Base-by-base conservation (phyloP, 2,329 filamentous ascomycete species). In the Boeremia exigua region DNA sequence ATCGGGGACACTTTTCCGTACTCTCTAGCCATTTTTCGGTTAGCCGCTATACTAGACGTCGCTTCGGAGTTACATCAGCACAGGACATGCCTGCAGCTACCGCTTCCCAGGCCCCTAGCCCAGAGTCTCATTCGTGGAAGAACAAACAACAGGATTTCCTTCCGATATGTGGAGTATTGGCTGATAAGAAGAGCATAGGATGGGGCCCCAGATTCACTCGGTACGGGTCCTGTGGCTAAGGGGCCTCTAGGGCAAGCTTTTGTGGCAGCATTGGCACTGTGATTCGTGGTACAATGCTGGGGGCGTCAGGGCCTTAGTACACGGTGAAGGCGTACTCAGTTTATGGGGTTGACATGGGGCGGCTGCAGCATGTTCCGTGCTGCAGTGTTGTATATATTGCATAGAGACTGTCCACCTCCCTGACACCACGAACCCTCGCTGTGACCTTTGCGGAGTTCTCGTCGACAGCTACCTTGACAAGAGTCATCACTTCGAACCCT, bases 241-340 rank as follows among this genome's bases (percentile, higher is more conserved):
- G 56, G 59, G 37, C 52, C 58, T 48, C 46, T 65, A 62, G 55
- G 48, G 55, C 58, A 66, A 64, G 61, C 61, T 63, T 62, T 61
- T 50, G 54, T 44, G 50, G 64, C 56, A 54, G 29, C 40, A 53
- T 60, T 60, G 60, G 58, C 64, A 61, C 37, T 48, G 17, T 70
- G 67, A 72, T 72, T 71, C 65, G 69, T 71, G 69, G 68, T 59
- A 67, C 65, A 62, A 63, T 65, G 34, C 63, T 58, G 37, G 45
- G 34, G 56, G 60, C 51, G 54, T 48, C 48, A 29, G 54, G 43
- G 54, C 55, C 60, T 62, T 56, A 53, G 54, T 47, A 61, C 53
- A 57, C 60, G 60, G 64, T 53, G 56, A 28, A 40, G 54, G 60
- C 56, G 58, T 65, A 39, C 61, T 66, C 55, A 59, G 50, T 58